Evolutionary conservation across 345 rosid genomes (phyloP).

Genomic region (Eucalyptus regnans): DNA sequence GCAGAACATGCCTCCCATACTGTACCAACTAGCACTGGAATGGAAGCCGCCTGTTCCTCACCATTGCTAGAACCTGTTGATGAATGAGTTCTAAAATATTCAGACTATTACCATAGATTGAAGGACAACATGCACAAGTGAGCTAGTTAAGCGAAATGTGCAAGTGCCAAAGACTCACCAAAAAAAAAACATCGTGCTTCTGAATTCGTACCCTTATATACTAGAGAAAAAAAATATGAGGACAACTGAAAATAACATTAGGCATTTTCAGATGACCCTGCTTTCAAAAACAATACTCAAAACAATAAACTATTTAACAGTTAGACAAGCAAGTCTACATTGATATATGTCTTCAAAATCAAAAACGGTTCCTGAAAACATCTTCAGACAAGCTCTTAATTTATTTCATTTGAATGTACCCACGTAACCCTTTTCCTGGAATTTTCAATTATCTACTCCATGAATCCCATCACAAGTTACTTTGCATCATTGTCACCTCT

Average conservation of each 20-base stretch:
- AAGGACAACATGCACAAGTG: background rate
- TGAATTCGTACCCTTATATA: background rate
- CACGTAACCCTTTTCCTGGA: background rate
- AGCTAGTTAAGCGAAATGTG: background rate
- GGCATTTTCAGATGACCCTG: background rate
- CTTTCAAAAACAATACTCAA: background rate
- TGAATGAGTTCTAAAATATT: background rate
- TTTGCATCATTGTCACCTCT: background rate
- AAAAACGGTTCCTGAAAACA: background rate
- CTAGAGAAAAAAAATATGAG: background rate
- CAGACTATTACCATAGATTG: background rate
- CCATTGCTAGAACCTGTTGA: conserved; percentile 35
- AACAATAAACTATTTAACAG: background rate
- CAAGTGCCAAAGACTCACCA: background rate
- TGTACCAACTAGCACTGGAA: conserved; percentile 62
- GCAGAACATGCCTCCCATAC: conserved; percentile 87
- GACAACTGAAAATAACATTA: background rate
- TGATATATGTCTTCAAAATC: background rate
- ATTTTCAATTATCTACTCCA: background rate
- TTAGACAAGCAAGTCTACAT: background rate
- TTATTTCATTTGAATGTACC: background rate
- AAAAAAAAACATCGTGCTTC: background rate
- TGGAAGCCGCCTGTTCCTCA: conserved; percentile 21
- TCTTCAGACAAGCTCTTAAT: background rate
- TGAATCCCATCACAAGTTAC: background rate